Evolutionary conservation across 176 grass and related monocot species (phyloP).

Genomic region (Poa annua): DNA sequence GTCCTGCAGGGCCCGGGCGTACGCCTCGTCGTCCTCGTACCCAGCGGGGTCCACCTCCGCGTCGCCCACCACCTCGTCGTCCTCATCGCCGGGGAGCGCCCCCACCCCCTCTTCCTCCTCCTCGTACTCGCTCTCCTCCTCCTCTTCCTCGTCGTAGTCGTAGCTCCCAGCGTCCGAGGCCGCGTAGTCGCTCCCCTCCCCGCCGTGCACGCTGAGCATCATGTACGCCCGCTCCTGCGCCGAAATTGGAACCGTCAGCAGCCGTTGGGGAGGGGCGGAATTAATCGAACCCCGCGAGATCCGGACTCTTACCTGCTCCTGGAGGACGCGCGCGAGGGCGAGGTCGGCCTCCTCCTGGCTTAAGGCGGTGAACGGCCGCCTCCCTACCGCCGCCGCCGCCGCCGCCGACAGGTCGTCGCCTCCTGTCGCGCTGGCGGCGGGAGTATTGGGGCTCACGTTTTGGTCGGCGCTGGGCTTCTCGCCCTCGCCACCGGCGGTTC

Average conservation of each 20-base stretch:
- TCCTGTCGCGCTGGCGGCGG: not conserved
- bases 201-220: constrained; percentile 65
- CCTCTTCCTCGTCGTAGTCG: constrained; percentile 54
- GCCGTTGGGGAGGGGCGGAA: not conserved
- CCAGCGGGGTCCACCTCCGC: constrained; percentile 43
- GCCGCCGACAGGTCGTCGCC: not conserved
- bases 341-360: constrained; percentile 95
- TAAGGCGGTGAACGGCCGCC: constrained; percentile 90
- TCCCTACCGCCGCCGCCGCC: constrained; percentile 11
- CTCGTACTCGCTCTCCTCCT: constrained; percentile 34
- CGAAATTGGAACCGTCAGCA: not conserved
- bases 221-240: constrained; percentile 90
- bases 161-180: constrained; percentile 67
- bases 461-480: constrained; percentile 46
- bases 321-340: constrained; percentile 89
- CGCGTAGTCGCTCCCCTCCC: constrained; percentile 70
- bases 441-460: constrained; percentile 42
- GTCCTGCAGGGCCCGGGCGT: constrained; percentile 76
- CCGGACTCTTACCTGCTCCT: constrained; percentile 67
- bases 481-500: constrained; percentile 30
- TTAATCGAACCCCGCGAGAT: not conserved
- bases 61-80: constrained; percentile 46
- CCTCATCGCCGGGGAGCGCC: constrained; percentile 47
- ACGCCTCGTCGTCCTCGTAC: constrained; percentile 74
- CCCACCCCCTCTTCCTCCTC: constrained; percentile 37